phyloP scores from a whole-genome alignment of 2,329 filamentous ascomycete genomes.

The Fusarium compactum region DNA sequence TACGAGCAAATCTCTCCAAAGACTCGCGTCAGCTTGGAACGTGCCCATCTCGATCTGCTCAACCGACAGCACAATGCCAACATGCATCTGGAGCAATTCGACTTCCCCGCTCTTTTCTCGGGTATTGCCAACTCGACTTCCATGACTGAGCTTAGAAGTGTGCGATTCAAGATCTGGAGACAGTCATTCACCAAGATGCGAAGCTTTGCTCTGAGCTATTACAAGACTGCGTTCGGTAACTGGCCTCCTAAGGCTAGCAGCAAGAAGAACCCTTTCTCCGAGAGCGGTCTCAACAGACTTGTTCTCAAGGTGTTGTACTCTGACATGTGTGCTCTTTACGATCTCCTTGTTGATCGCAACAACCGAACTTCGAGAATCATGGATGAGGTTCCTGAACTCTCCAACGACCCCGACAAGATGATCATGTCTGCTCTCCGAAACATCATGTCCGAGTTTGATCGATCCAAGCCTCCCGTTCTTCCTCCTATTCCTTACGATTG shows the following conservation, averaged over 20 bases:
- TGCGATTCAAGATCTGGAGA: conserved; percentile 89
- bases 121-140: conserved; percentile 89
- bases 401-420: conserved; percentile 69
- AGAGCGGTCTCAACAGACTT: conserved; percentile 85
- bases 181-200: conserved; percentile 79
- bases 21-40: conserved; percentile 84
- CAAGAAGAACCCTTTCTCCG: conserved; percentile 91
- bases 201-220: conserved; percentile 76
- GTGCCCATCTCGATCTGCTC: conserved; percentile 82
- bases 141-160: conserved; percentile 77
- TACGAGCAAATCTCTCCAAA: conserved; percentile 76
- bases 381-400: conserved; percentile 71
- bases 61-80: conserved; percentile 78
- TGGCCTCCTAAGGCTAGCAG: conserved; percentile 94
- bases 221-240: conserved; percentile 69
- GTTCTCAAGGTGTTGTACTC: conserved; percentile 86
- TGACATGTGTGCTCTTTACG: conserved; percentile 89
- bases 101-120: conserved; percentile 90
- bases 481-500: conserved; percentile 93
- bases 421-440: conserved; percentile 78
- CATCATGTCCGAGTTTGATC: conserved; percentile 88
- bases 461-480: conserved; percentile 87
- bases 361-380: conserved; percentile 82
- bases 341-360: conserved; percentile 84
- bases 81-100: conserved; percentile 83